Evolutionary conservation across 768 basidiomycete species (phyloP).

Genomic region (Xerocomellus intermedius): DNA sequence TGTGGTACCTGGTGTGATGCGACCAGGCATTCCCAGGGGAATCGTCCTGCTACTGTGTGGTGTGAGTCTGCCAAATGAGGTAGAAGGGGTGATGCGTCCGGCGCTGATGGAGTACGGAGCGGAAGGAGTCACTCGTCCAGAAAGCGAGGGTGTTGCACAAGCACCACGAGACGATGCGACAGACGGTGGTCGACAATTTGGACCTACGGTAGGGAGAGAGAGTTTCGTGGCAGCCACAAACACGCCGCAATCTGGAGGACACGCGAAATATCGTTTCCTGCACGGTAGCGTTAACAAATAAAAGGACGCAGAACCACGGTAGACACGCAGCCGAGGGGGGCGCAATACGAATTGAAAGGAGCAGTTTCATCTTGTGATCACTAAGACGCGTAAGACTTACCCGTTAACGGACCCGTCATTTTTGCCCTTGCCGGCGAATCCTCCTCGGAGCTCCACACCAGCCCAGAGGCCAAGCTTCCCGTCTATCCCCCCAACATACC

Average conservation of each 20-base stretch:
- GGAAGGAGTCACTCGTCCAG: constrained; percentile 48
- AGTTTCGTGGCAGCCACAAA: constrained; percentile 86
- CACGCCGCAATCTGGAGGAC: constrained; percentile 84
- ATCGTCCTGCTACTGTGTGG: constrained; percentile 32
- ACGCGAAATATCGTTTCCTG: constrained; percentile 83
- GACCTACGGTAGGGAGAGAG: constrained; percentile 68
- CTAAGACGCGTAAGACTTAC: constrained; percentile 47
- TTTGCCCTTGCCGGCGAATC: constrained; percentile 89
- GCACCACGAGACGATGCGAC: constrained; percentile 70
- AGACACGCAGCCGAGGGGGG: not conserved
- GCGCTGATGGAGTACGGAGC: constrained; percentile 33
- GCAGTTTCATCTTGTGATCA: not conserved
- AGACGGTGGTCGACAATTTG: constrained; percentile 66
- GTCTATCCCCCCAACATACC: constrained; percentile 81
- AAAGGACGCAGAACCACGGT: not conserved
- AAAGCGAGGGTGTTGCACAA: constrained; percentile 42
- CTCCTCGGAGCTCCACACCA: constrained; percentile 85
- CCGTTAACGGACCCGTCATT: constrained; percentile 89
- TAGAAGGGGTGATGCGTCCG: constrained; percentile 60
- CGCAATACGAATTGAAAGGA: not conserved
- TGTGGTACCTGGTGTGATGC: constrained; percentile 44
- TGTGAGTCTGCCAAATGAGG: constrained; percentile 44
- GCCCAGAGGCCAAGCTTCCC: constrained; percentile 92
- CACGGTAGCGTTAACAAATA: constrained; percentile 8
- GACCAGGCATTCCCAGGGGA: constrained; percentile 38